phyloP scores from a whole-genome alignment of 306 rosid species.

The cucumber (Cucumis sativus) region DNA sequence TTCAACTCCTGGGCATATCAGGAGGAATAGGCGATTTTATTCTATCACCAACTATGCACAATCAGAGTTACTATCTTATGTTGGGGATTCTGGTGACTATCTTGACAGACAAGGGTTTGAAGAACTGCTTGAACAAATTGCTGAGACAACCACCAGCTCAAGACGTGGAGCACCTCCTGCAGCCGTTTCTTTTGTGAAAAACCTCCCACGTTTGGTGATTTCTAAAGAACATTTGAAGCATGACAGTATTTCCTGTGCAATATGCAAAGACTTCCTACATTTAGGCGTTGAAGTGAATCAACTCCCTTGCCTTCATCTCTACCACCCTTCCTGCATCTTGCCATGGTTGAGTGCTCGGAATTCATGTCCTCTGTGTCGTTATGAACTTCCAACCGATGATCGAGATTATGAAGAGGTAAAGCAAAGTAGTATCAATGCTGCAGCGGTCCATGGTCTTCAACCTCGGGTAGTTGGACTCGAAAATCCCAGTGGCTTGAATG shows the following conservation, averaged over 20 bases:
- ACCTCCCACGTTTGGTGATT: constrained; percentile 46
- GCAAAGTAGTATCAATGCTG: constrained; percentile 20
- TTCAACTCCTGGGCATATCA: constrained; percentile 21
- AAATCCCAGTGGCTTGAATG: constrained; percentile 26
- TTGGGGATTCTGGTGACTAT: constrained; percentile 46
- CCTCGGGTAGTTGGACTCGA: constrained; percentile 29
- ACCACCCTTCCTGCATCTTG: constrained; percentile 71
- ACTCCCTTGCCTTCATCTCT: constrained; percentile 86
- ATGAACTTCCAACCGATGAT: constrained; percentile 91
- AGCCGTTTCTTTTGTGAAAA: constrained; percentile 37
- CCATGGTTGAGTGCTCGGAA: constrained; percentile 88
- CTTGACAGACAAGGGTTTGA: constrained; percentile 56
- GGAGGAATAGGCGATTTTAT: constrained; percentile 30
- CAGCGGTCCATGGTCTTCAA: constrained; percentile 25
- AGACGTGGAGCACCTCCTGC: constrained; percentile 97
- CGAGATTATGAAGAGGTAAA: constrained; percentile 76
- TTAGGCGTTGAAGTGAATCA: constrained; percentile 50
- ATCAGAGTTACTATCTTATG: constrained; percentile 27
- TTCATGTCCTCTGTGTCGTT: constrained; percentile 91
- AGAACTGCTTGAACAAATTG: constrained; percentile 62
- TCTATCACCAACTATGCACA: constrained; percentile 14
- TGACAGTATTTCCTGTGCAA: constrained; percentile 61
- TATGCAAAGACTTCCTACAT: constrained; percentile 69
- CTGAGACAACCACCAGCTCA: constrained; percentile 56
- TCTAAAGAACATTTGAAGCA: constrained; percentile 49